A percentile compares a stretch with the other conserved stretches of the same genome.
These are phyloP conservation scores for Beta macrorhiza DNA, from an alignment of 179 eudicot genomes.

Conservation along the genomic window DNA sequence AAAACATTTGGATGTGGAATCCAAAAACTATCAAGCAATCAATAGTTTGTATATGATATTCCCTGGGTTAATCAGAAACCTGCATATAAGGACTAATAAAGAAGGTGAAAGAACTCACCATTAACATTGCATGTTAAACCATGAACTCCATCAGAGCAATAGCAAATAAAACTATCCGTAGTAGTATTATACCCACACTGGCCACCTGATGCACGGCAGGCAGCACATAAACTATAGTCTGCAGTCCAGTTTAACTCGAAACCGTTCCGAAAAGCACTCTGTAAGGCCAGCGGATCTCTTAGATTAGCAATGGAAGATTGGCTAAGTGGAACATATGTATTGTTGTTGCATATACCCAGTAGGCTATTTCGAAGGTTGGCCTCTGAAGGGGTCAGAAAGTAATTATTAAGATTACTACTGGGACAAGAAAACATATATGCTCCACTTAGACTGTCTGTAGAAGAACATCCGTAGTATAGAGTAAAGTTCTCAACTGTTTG, in stretches of 20 bases:
- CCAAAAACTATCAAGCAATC: neutral
- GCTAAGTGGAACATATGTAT: conserved; percentile 7
- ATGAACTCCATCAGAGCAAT: neutral
- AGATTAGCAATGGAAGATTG: conserved; percentile 2
- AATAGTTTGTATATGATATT: neutral
- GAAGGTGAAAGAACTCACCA: conserved; percentile 5
- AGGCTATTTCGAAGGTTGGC: neutral
- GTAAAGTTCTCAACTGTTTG: conserved; percentile 25
- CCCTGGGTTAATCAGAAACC: neutral
- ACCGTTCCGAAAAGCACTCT: conserved; percentile 18
- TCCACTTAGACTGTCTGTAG: neutral
- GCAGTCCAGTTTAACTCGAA: conserved; percentile 48
- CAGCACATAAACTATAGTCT: conserved; percentile 30
- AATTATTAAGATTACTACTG: neutral
- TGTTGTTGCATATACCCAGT: conserved; percentile 8
- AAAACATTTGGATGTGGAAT: neutral
- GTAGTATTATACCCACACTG: conserved; percentile 41
- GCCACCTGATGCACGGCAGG: conserved; percentile 37
- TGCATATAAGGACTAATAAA: neutral
- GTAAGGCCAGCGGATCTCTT: neutral
- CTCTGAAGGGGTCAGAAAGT: conserved; percentile 8
- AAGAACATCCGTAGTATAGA: conserved; percentile 39
- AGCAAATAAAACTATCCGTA: neutral
- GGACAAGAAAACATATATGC: neutral
- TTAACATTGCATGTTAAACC: neutral